A percentile compares a stretch with the other conserved stretches of the same genome.
phyloP scores from a whole-genome alignment of 257 asterid genomes.

The Solanum sejunctum region DNA sequence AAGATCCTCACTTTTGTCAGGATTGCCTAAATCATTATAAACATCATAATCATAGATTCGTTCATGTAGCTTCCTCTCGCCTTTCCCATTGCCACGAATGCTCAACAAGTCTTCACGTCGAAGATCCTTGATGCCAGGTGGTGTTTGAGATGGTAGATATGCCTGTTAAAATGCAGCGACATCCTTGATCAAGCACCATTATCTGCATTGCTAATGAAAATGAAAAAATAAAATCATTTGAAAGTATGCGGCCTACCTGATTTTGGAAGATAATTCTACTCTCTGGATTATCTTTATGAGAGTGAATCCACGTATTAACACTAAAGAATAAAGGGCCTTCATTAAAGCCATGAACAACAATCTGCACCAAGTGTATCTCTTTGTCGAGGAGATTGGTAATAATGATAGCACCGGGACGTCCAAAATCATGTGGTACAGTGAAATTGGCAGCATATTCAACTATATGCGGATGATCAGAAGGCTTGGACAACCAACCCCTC shows the following conservation, averaged over 20 bases:
- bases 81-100: conserved; percentile 61
- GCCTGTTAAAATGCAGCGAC: conserved; percentile 29
- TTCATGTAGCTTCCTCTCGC: conserved; percentile 61
- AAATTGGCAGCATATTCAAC: conserved; percentile 65
- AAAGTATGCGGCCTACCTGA: conserved; percentile 27
- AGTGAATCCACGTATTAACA: conserved; percentile 85
- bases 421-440: conserved; percentile 58
- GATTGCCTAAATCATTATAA: conserved; percentile 83
- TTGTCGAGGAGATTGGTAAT: conserved; percentile 69
- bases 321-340: conserved; percentile 52
- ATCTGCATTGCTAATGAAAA: not conserved
- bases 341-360: conserved; percentile 60
- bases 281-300: conserved; percentile 56
- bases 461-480: conserved; percentile 42
- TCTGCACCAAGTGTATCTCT: conserved; percentile 64
- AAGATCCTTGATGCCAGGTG: conserved; percentile 70
- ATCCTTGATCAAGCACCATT: not conserved
- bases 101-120: conserved; percentile 53
- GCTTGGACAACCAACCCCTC: conserved; percentile 67
- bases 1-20: conserved; percentile 53
- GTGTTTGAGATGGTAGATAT: conserved; percentile 77
- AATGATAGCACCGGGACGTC: conserved; percentile 69
- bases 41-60: conserved; percentile 72
- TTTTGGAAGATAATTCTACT: conserved; percentile 75
- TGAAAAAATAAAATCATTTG: not conserved